Conservation (phyloP, 192 early-diverging fungal genomes). For the Backusella circina region DNA sequence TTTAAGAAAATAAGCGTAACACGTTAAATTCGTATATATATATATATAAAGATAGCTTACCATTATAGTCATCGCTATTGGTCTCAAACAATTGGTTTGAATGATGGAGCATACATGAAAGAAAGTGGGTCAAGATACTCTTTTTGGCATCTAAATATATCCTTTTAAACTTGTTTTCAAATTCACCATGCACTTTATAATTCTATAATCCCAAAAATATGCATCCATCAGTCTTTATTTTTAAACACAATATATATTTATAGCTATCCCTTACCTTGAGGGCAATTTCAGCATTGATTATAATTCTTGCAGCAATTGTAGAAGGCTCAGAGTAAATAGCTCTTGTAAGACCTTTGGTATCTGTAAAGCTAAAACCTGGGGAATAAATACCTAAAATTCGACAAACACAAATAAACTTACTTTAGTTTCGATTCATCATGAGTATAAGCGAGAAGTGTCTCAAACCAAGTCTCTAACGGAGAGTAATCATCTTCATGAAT, state of each 20-base stretch:
- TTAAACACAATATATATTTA: background rate
- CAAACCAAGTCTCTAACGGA: slow-evolving; percentile 1
- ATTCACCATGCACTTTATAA: background rate
- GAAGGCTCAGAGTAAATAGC: background rate
- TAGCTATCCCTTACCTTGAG: background rate
- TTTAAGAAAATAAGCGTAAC: background rate
- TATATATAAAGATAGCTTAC: background rate
- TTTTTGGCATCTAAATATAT: background rate
- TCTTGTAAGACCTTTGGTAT: background rate
- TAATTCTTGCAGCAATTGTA: background rate
- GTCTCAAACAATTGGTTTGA: background rate
- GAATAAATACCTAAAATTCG: background rate
- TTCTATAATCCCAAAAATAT: background rate
- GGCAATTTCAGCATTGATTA: background rate
- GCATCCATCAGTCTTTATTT: background rate
- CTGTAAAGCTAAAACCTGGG: background rate
- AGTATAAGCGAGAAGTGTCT: background rate
- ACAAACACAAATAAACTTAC: background rate
- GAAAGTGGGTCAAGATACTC: background rate
- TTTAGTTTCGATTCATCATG: background rate
- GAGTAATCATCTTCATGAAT: background rate
- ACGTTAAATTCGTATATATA: background rate
- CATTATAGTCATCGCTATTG: background rate
- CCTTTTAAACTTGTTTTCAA: background rate
- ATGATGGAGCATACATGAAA: background rate